Base-by-base conservation (phyloP, 805 yeast genomes). In the Nakazawaea wyomingensis region DNA sequence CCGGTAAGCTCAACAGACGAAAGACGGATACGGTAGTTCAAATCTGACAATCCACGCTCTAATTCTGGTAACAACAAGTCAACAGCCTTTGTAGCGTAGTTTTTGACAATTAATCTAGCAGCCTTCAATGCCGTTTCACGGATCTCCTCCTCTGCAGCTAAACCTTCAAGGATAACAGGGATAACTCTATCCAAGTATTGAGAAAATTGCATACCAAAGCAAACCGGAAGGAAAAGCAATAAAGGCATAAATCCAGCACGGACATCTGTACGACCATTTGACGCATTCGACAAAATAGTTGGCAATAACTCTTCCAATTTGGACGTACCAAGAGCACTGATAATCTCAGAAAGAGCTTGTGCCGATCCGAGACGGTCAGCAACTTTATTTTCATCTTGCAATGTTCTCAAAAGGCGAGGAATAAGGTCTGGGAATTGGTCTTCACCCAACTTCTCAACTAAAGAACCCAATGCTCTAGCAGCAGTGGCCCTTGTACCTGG, bases 351-450 rank as follows among this genome's bases (percentile, higher is more conserved):
- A 44, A 93, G 74, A 2, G 96, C 98, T 68, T 93, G 99, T 0
- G 98, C 99, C 40, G 96, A 85, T 46, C 99, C 99, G 47, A 93
- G 74, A 51, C 96, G 79, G 59, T 93, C 98, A 48, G 97, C 97
- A 7, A 88, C 76, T 55, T 79, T 82, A 13, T 72, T 48, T 48
- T 82, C 88, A 57, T 90, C 96, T 54, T 80, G 76, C 48, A 93
- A 72, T 0, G 93, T 83, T 37, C 69, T 76, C 41, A 91, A 57
- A 49, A 93, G 73, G 46, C 89, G 78, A 36, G 95, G 86, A 52
- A 93, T 85, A 59, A 93, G 78, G 31, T 78, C 85, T 28, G 99
- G 97, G 87, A 93, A 90, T 52, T 79, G 82, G 37, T 87, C 96
- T 64, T 93, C 99, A 44, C 99, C 99, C 32, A 93, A 71, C 60